Base-by-base conservation (phyloP, 805 yeast genomes). In the Blastobotrys muscicola region DNA sequence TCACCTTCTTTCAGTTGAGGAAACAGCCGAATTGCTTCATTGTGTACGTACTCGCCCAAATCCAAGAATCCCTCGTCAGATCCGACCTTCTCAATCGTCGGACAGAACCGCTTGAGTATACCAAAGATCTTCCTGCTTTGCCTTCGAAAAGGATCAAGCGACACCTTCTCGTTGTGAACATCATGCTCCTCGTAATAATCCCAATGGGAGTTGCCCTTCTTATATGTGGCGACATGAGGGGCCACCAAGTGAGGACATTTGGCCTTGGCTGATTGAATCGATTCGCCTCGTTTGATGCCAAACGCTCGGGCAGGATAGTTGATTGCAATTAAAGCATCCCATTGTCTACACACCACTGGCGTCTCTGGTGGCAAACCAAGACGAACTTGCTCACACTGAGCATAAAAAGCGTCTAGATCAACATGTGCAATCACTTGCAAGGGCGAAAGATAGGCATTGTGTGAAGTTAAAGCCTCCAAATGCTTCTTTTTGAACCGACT, bases 301-400 rank as follows among this genome's bases (percentile, higher is more conserved):
- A 58, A 87, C 43, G 78, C 76, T 33, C 97, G 68, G 0, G 98
- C 97, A 0, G 96, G 84, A 61, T 68, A 68, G 47, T 64, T 67
- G 0, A 92, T 94, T 0, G 98, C 98, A 46, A 92, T 90, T 2
- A 92, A 65, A 0, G 89, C 72, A 39, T 72, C 70, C 98, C 98
- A 92, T 56, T 92, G 98, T 3, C 86, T 85, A 59, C 97, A 89
- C 0, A 87, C 97, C 1, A 92, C 82, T 0, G 98, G 97, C 48
- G 79, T 89, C 2, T 78, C 75, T 1, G 66, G 67, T 1, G 78
- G 62, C 11, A 82, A 63, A 0, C 81, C 81, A 12, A 85, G 69
- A 35, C 96, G 64, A 4, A 85, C 67, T 51, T 82, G 90, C 55
- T 92, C 97, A 29, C 82, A 92, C 58, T 92, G 98, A 0, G 98